Evolutionary conservation across 306 rosid genomes (phyloP), one percentile per base, ranked within the genome.

Genomic region (Trichosanthes cucumerina): DNA sequence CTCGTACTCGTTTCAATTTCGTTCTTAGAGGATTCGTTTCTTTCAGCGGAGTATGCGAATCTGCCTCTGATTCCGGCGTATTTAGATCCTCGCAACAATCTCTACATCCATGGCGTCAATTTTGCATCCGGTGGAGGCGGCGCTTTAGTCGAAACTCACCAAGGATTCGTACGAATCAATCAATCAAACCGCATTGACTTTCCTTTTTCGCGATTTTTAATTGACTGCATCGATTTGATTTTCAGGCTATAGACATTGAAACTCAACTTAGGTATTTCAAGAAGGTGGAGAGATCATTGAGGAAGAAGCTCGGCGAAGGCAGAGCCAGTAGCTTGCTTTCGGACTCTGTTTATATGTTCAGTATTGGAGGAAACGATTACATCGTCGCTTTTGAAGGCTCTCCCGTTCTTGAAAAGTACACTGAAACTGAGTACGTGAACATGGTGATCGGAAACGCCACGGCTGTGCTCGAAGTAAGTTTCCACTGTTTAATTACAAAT

Each of bases 101-200:
- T 4, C 3, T 90, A 84, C 54, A 56, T 71, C 0, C 47, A 81
- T 59, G 97, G 97, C 6, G 80, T 80, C 39, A 92, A 92, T 84
- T 88, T 92, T 81, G 93, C 97, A 33, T 90, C 95, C 38, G 88
- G 69, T 11, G 94, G 91, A 52, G 93, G 89, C 59, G 97, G 97
- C 57, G 91, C 90, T 81, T 82, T 91, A 5, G 79, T 66, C 72
- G 87, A 86, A 77, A 89, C 88, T 21, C 26, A 75, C 81, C 69
- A 44, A 70, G 94, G 89, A 81, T 18, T 56, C 41, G 92, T 91
- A 11, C 24, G 83, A 79, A 14, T 7, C 26, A 11, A 47, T 78
- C 46, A 15, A 24, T 33, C 8, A 19, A 36, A 2, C 14, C 2
- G 16, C 21, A 33, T 5, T n/a, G 49, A 14, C 15, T 26, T 71